phyloP scores from a whole-genome alignment of 345 rosid genomes.

The Bretschneidera sinensis region DNA sequence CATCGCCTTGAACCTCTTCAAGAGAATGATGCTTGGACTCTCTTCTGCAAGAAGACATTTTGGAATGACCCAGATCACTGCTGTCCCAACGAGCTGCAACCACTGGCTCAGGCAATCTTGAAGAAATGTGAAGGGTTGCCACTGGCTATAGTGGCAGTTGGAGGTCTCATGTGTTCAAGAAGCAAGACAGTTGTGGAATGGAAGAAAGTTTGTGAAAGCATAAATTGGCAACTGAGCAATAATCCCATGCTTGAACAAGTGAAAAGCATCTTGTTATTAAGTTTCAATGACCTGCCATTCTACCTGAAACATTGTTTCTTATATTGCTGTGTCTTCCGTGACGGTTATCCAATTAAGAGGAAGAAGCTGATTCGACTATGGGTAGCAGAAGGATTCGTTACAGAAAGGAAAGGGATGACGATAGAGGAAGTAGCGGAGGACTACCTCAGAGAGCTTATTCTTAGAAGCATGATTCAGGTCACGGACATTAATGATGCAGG shows the following conservation, averaged over 20 bases:
- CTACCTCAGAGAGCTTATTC: constrained; percentile 6
- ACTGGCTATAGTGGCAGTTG: constrained; percentile 15
- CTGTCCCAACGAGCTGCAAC: neutral
- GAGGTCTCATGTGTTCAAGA: constrained; percentile 17
- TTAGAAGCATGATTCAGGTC: constrained; percentile 29
- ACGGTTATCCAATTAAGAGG: neutral
- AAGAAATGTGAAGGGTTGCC: constrained; percentile 15
- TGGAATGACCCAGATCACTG: constrained; percentile 6
- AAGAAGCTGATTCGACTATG: constrained; percentile 3
- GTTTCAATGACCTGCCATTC: constrained; percentile 18
- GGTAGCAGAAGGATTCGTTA: neutral
- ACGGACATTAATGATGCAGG: constrained; percentile 21
- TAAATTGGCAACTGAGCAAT: constrained; percentile 17
- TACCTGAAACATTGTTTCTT: constrained; percentile 13
- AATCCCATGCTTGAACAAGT: constrained; percentile 9
- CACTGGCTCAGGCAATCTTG: neutral
- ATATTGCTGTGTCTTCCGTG: constrained; percentile 1
- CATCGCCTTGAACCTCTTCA: constrained; percentile 20
- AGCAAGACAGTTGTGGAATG: constrained; percentile 11
- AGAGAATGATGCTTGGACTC: constrained; percentile 22
- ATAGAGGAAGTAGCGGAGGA: neutral
- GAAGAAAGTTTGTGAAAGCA: constrained; percentile 9
- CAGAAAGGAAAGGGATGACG: neutral
- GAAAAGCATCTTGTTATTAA: constrained; percentile 9
- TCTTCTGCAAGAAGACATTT: constrained; percentile 29